phyloP scores from a whole-genome alignment of 257 asterid genomes.

The Solanum paucissectum region DNA sequence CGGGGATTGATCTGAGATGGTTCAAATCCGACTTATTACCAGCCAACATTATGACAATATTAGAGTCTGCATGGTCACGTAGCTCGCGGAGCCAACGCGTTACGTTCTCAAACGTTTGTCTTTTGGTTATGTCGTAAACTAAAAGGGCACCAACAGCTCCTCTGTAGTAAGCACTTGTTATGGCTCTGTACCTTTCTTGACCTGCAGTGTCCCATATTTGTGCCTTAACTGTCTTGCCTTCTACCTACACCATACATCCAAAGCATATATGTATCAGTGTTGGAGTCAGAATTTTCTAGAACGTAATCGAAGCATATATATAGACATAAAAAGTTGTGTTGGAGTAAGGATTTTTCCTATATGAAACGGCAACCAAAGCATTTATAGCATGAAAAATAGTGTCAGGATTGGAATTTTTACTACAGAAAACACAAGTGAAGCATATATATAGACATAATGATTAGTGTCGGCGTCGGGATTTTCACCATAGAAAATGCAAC shows the following conservation, averaged over 20 bases:
- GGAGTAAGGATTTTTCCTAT: not conserved
- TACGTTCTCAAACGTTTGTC: conserved; percentile 36
- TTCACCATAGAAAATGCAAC: not conserved
- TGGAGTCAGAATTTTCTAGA: not conserved
- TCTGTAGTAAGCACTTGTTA: conserved; percentile 40
- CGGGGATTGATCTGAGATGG: conserved; percentile 27
- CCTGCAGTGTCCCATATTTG: conserved; percentile 62
- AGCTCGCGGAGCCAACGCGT: conserved; percentile 36
- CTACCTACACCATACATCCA: conserved; percentile 15
- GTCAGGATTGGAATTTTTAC: not conserved
- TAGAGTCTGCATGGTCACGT: conserved; percentile 40
- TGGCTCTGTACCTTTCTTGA: conserved; percentile 44
- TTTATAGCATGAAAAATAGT: not conserved
- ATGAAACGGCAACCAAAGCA: not conserved
- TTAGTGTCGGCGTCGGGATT: not conserved
- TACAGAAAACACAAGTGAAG: not conserved
- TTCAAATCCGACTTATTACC: conserved; percentile 36
- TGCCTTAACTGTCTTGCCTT: conserved; percentile 39
- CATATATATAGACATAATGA: not conserved
- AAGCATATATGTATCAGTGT: not conserved
- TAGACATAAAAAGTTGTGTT: not conserved
- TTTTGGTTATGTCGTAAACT: conserved; percentile 38
- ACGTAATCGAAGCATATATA: not conserved
- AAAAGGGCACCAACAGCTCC: conserved; percentile 45
- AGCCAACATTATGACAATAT: conserved; percentile 40